Evolutionary conservation across 352 stramenopile genomes (phyloP), one percentile per base, ranked within the genome.

Genomic region (Pythium chondricola): DNA sequence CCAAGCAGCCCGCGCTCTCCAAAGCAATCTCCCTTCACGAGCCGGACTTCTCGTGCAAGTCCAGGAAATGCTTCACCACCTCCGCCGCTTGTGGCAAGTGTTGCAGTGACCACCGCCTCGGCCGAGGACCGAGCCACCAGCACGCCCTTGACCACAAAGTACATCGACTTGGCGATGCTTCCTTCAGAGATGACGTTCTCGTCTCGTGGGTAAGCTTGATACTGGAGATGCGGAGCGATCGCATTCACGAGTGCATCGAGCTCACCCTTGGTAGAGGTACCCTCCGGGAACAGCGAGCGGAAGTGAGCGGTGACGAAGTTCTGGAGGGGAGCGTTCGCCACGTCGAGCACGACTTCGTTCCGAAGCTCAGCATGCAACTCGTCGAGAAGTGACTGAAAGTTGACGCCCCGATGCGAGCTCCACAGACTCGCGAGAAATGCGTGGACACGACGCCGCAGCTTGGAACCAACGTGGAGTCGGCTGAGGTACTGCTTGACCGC

Each of bases 121-220:
- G 45, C 40, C 16, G 7, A 57, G 0, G 50, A 66, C 11, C 42
- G 58, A 6, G 63, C 55, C 0, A 77, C 43, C 0, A 89, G 53
- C 18, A 71, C 24, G 1, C 77, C 77, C 36, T 77, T 72, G 6
- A 83, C 63, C 18, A 89, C 72, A 39, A 89, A 87, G 56, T 80
- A 89, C 72, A 87, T 83, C 21, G 71, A 64, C 30, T 77, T 82
- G 2, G 69, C 61, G 39, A 87, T 77, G 18, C 61, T 81, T 1
- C 77, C 77, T 61, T 89, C 74, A 21, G 74, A 51, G 10, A 88
- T 50, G 16, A 86, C 71, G 6, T 50, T 68, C 25, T 88, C 77
- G 36, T 81, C 74, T 18, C 74, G 70, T 11, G 74, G 74, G 35
- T 84, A 89, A 14, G 71, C 64, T 52, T 87, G 67, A 38, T 85